Evolutionary conservation across 176 grass and related monocot species (phyloP), one percentile per base, ranked within the genome.

Genomic region (Luzula sylvatica): DNA sequence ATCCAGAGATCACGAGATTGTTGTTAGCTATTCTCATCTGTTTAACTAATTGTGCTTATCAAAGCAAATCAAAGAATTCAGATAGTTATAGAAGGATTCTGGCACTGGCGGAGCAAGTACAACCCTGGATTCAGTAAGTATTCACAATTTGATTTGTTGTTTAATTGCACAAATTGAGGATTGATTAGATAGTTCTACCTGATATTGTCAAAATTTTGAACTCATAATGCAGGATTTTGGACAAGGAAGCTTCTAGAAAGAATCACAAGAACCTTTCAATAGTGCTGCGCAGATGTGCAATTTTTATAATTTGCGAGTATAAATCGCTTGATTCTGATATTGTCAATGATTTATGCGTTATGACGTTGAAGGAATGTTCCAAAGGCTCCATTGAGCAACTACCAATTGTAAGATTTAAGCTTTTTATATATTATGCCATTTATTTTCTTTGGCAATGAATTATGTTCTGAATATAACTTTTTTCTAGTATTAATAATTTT

Each of bases 51-150:
- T 96, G 84, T 49, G 67, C 67, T 15, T 72, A 56, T 62, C 88
- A 86, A 41, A 59, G 70, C 21, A 86, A 76, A 42, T 64, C 70
- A 30, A 86, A 50, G 20, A 70, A 78, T 16, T 24, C 23, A 11
- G 84, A 42, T 23, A 24, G 67, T 26, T 89, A 82, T 52, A 48
- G 67, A 35, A 61, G 71, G 53, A 71, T 96, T 47, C 29, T 74
- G 24, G 43, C 4, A 28, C 74, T 96, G 5, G 60, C 61, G 4
- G 30, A 82, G 54, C 64, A 86, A 39, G 67, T 96, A 0, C 71
- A 73, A 30, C 84, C 80, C 26, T 96, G 90, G 90, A 55, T 89
- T 38, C 8, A 53, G 90, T 96, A 71, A 50, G 70, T 12, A 24
- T 68, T 42, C 20, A 16, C 2, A 15, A 15, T 43, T 47, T 56